phyloP scores from a whole-genome alignment of 2,329 filamentous ascomycete genomes.

The Cucurbitaria berberidis region DNA sequence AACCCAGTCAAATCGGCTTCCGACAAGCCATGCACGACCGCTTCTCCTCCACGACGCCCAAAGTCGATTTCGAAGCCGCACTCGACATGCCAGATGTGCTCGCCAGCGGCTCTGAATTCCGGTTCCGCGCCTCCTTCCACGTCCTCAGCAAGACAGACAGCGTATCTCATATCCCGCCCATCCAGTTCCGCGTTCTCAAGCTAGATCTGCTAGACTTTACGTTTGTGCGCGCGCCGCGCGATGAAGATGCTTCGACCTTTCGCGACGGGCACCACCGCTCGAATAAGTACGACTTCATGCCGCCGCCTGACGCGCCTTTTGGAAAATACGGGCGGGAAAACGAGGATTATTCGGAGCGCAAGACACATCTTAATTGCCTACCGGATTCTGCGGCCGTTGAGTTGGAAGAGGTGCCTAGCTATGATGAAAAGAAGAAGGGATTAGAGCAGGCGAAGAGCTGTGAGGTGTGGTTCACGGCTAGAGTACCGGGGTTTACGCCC shows the following conservation, averaged over 20 bases:
- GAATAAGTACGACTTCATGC: constrained; percentile 5
- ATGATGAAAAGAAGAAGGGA: constrained; percentile 11
- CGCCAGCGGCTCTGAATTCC: constrained; percentile 24
- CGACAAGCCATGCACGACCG: constrained; percentile 28
- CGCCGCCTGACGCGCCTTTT: constrained; percentile 4
- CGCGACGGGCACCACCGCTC: constrained; percentile 7
- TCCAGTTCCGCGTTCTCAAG: constrained; percentile 25
- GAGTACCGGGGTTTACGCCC: constrained; percentile 27
- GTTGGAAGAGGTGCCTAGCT: constrained; percentile 8
- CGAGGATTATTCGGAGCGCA: constrained; percentile 10
- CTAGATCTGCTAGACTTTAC: constrained; percentile 28
- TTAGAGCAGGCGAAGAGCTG: constrained; percentile 11
- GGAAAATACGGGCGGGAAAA: neutral
- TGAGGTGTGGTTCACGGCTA: constrained; percentile 27
- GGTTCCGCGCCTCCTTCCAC: constrained; percentile 22
- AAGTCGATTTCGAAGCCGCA: constrained; percentile 23
- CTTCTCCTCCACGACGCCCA: constrained; percentile 29
- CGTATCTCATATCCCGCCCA: constrained; percentile 19
- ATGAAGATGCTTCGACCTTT: constrained; percentile 9
- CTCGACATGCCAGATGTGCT: constrained; percentile 24
- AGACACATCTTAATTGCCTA: constrained; percentile 25
- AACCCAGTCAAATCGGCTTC: constrained; percentile 18
- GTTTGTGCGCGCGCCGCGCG: constrained; percentile 27
- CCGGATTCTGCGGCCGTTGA: constrained; percentile 15
- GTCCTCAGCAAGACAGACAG: constrained; percentile 13